Conservation (phyloP, 2,329 filamentous ascomycete species). For the Aureobasidium musti region DNA sequence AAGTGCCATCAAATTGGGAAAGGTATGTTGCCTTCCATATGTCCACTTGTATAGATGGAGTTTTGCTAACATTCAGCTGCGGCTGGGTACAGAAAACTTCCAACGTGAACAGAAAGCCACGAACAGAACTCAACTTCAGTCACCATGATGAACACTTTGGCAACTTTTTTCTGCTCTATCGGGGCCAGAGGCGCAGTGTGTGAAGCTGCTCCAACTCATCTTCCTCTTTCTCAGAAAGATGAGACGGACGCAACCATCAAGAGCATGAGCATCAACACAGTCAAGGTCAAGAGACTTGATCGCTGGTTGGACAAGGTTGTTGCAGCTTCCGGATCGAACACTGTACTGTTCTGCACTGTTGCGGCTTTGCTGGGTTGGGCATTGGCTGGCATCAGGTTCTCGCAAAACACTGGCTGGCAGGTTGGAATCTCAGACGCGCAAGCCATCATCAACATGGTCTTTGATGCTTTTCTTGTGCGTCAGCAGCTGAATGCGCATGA, state of each 20-base stretch:
- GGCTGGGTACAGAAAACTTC: no score
- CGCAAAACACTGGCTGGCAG: not conserved
- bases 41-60: not conserved
- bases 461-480: slow-evolving; percentile 7
- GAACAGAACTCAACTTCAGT: not conserved
- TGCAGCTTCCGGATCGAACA: not conserved
- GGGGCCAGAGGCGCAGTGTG: not conserved
- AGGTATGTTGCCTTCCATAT: not conserved
- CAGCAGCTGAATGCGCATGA: not conserved
- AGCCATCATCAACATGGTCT: slow-evolving; percentile 11
- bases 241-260: not conserved
- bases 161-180: not conserved
- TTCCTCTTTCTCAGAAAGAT: not conserved
- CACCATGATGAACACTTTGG: not conserved
- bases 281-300: not conserved
- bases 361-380: not conserved
- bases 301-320: not conserved
- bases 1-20: not conserved
- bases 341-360: not conserved
- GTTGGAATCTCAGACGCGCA: slow-evolving; percentile 6
- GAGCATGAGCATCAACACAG: not conserved
- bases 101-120: no score
- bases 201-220: not conserved
- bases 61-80: not conserved
- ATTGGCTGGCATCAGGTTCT: not conserved